Evolutionary conservation across 345 rosid genomes (phyloP).

Genomic region (Populus davidiana): DNA sequence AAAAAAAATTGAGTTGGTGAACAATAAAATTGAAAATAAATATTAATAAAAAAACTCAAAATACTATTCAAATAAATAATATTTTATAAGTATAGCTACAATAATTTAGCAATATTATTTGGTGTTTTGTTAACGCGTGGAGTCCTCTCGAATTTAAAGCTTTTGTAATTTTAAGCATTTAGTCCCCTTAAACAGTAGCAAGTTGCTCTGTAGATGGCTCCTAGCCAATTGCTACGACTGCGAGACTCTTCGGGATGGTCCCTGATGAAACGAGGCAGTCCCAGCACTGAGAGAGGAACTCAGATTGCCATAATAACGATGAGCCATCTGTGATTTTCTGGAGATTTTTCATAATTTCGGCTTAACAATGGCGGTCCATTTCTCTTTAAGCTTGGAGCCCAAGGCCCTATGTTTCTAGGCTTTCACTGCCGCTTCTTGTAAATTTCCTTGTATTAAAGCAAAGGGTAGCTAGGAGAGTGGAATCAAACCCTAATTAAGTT

Average conservation of each 20-base stretch:
- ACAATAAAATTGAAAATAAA: no score
- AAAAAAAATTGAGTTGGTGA: no score
- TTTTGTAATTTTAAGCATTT: not conserved
- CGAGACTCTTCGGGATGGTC: not conserved
- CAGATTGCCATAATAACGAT: not conserved
- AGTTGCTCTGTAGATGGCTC: not conserved
- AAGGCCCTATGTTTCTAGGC: not conserved
- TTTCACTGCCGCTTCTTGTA: not conserved
- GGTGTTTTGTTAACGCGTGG: no score
- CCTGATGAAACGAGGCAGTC: not conserved
- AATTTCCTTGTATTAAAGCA: not conserved
- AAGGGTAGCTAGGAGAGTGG: not conserved
- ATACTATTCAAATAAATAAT: no score
- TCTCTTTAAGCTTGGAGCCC: not conserved
- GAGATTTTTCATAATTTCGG: not conserved
- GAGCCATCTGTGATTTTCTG: not conserved
- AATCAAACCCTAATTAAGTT: not conserved
- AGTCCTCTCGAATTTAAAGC: not conserved
- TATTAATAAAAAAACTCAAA: no score
- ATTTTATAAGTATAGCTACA: no score
- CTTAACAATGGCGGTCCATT: not conserved
- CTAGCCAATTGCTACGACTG: not conserved
- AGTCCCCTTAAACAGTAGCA: not conserved
- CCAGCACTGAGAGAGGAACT: not conserved
- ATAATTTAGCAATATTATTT: no score